Percentiles rank a stretch among this genome's conserved stretches.
Conservation (phyloP, 768 basidiomycete genomes). For the Leccinum boreale region DNA sequence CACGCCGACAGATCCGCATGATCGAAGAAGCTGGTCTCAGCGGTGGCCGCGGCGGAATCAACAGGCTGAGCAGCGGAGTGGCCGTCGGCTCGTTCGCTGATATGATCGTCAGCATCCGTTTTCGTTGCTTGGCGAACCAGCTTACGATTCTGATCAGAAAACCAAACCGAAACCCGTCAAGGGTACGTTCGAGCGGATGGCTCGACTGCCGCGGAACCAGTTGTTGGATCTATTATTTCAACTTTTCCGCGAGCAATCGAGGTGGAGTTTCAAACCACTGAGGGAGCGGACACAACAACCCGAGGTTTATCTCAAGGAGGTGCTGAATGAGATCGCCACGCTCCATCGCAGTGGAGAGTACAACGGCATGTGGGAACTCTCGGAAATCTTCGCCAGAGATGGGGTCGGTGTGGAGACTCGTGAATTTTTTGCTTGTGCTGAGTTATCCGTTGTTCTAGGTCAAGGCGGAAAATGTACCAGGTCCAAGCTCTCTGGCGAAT, state of each 20-base stretch:
- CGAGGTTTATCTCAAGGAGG: conserved; percentile 82
- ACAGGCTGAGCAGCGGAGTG: conserved; percentile 75
- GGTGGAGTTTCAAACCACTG: conserved; percentile 76
- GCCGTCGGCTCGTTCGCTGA: conserved; percentile 58
- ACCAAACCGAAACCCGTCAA: conserved; percentile 65
- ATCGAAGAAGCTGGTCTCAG: conserved; percentile 70
- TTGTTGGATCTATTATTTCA: conserved; percentile 80
- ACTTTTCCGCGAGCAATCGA: conserved; percentile 73
- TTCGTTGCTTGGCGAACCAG: not conserved
- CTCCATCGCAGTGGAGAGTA: conserved; percentile 78
- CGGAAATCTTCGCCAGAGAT: conserved; percentile 65
- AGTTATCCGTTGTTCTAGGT: conserved; percentile 28
- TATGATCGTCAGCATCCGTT: conserved; percentile 53
- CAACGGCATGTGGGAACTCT: conserved; percentile 78
- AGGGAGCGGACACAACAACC: conserved; percentile 84
- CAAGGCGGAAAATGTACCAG: conserved; percentile 46
- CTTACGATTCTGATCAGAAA: conserved; percentile 37
- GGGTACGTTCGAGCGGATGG: conserved; percentile 80
- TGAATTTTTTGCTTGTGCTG: conserved; percentile 1
- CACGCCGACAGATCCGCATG: conserved; percentile 60
- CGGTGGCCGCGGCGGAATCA: conserved; percentile 71
- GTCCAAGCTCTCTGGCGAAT: conserved; percentile 29
- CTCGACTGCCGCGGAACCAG: conserved; percentile 88
- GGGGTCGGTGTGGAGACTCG: conserved; percentile 40
- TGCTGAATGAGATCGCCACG: conserved; percentile 70